A percentile compares a stretch with the other conserved stretches of the same genome.
phyloP scores from a whole-genome alignment of 352 stramenopile species.

The Chrysophaeum taylorii region DNA sequence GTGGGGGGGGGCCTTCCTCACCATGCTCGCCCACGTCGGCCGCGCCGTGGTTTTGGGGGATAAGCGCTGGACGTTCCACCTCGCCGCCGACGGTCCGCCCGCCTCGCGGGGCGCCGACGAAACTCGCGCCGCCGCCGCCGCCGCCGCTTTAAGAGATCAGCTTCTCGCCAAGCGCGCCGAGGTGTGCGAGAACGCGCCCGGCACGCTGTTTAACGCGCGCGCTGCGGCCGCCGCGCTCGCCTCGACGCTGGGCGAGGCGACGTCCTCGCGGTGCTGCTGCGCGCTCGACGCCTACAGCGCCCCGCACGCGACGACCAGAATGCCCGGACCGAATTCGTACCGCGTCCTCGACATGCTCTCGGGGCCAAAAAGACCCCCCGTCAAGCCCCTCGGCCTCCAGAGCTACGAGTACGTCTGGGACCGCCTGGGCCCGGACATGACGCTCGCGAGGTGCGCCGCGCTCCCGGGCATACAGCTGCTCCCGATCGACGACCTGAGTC shows the following conservation, averaged over 20 bases:
- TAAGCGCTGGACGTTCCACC: slow-evolving; percentile 13
- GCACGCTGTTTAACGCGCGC: neutral
- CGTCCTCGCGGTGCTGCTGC: neutral
- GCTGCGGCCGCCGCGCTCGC: neutral
- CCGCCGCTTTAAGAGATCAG: neutral
- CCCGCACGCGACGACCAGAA: neutral
- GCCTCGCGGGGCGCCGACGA: neutral
- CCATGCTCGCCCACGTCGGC: slow-evolving; percentile 1
- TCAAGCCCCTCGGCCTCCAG: neutral
- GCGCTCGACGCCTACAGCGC: neutral
- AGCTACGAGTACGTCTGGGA: slow-evolving; percentile 13
- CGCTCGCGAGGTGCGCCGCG: neutral
- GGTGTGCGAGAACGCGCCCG: slow-evolving; percentile 5
- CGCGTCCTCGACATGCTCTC: neutral
- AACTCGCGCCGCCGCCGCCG: neutral
- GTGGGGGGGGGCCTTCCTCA: slow-evolving; percentile 8
- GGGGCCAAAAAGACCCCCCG: neutral
- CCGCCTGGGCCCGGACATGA: neutral
- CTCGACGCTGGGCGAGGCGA: neutral
- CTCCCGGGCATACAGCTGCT: slow-evolving; percentile 9
- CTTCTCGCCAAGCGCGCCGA: neutral
- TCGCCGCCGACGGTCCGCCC: neutral
- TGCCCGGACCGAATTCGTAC: neutral
- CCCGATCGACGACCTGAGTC: neutral
- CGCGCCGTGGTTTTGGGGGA: slow-evolving; percentile 5